Base-by-base conservation (phyloP, 352 stramenopile genomes). In the Phytophthora citricola region DNA sequence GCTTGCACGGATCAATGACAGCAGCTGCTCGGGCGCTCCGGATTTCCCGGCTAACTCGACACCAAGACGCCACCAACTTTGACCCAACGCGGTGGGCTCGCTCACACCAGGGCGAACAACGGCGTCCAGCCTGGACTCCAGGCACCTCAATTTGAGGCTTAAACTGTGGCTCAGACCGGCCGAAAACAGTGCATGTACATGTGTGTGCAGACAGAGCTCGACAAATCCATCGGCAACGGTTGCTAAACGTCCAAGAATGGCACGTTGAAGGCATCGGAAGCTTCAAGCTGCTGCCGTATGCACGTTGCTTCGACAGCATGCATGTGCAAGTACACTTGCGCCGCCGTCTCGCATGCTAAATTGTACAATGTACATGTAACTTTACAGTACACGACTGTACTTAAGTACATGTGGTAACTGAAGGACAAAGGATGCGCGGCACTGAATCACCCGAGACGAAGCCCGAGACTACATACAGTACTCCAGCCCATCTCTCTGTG, bases 361-460 rank as follows among this genome's bases (percentile, higher is more conserved):
- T 20, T 20, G 17, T 20, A 20, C 17, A 20, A 20, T 20, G 17
- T 20, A 20, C 17, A 20, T 20, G 31, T 34, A 34, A 6, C 27
- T 5, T 31, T 31, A 31, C 27, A 31, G 17, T 20, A 20, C 17
- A 20, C 17, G 17, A 20, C 17, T 31, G 27, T 34, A 34, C 29
- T 17, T 17, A 34, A 11, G 29, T 34, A 3, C 8, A 34, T 8
- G 27, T 31, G 27, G 26, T 59, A 50, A 54, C 58, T 55, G 50
- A 66, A 54, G 44, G 55, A 38, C 11, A 27, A 44, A 55, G 54
- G 62, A 70, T 70, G 62, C 62, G 62, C 54, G 32, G 62, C 62
- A 64, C 39, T 58, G 40, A 39, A 50, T 41, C 38, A 43, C 11
- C 45, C 27, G 52, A 59, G 47, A 59, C 48, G 41, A 2, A 43